Evolutionary conservation across 1,284 basidiomycete species (phyloP).

Genomic region (Rhodotorula sp.): DNA sequence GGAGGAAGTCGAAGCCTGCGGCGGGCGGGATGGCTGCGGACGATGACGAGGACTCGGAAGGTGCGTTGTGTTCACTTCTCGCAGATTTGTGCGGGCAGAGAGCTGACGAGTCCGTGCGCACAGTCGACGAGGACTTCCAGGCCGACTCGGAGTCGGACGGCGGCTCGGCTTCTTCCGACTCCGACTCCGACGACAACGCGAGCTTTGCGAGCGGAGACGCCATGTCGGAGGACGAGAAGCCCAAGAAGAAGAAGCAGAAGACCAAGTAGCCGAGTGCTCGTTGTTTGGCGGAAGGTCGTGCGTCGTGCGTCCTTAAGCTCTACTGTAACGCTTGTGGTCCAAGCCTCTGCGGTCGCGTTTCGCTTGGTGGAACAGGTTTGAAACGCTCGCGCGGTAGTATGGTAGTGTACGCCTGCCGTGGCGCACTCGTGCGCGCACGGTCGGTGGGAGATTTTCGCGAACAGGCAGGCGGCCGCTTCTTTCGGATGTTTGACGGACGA

Average conservation of each 20-base stretch:
- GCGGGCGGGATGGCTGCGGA: constrained; percentile 6
- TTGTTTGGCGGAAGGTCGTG: too few species aligned
- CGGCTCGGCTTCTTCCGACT: constrained; percentile 76
- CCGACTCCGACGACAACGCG: constrained; percentile 55
- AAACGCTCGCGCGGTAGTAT: too few species aligned
- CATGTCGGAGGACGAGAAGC: constrained; percentile 66
- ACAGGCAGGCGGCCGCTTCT: too few species aligned
- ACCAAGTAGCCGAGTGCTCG: constrained; percentile 14
- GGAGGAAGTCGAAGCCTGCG: constrained; percentile 5
- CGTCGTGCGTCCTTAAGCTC: too few species aligned
- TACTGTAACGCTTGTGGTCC: too few species aligned
- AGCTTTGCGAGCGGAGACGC: constrained; percentile 56
- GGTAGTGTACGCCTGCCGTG: too few species aligned
- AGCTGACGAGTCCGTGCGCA: constrained; percentile 13
- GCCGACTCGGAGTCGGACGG: constrained; percentile 66
- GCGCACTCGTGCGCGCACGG: too few species aligned
- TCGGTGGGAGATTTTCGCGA: too few species aligned
- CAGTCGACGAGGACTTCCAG: constrained; percentile 81
- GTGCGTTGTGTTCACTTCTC: constrained; percentile 14
- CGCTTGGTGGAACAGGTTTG: too few species aligned
- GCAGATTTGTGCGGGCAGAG: too few species aligned
- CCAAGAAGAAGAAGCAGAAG: constrained; percentile 51
- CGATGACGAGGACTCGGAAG: constrained; percentile 47
- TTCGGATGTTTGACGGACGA: too few species aligned
- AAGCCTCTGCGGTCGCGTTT: too few species aligned